Base-by-base conservation (phyloP, 805 yeast species). In the Ogataea thermomethanolica region DNA sequence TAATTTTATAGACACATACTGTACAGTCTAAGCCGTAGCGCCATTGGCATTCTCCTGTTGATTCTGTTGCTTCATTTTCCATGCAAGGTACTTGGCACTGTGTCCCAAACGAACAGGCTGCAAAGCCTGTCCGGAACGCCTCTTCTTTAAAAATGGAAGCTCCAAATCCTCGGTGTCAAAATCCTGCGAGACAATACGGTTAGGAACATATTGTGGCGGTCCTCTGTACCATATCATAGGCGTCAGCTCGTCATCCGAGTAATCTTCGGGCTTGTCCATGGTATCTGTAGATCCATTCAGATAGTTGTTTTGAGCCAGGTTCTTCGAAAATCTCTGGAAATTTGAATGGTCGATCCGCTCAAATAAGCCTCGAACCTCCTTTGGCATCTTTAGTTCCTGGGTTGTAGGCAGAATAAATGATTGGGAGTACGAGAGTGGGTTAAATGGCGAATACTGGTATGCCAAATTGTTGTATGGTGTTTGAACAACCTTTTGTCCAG, bases 21-120 rank as follows among this genome's bases (percentile, higher is more conserved):
- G 17, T 27, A 27, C 21, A 33, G 3, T 31, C 35, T 28, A 38
- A 10, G 42, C 42, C 12, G 26, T 24, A 9, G 33, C 25, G 25
- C 35, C 40, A 29, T 36, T 36, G 28, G 15, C 9, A 9, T 12
- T 10, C 20, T 21, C 17, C 35, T 20, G 22, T 12, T 21, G 15
- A 13, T 15, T 11, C 28, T 14, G 31, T 20, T 33, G 35, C 32
- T 20, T 33, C 37, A 55, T 34, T 55, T 73, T 77, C 74, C 74
- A 79, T 1, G 87, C 85, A 56, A 88, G 59, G 55, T 84, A 89
- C 53, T 72, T 70, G 2, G 88, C 86, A 37, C 84, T 76, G 54
- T 87, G 95, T 5, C 95, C 88, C 26, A 81, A 56, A 26, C 73
- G 73, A 21, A 60, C 48, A 3, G 54, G 44, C 47, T 70, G 42